Base-by-base conservation (phyloP, 139 green algal genomes). In the Chlamydomonas schloesseri region DNA sequence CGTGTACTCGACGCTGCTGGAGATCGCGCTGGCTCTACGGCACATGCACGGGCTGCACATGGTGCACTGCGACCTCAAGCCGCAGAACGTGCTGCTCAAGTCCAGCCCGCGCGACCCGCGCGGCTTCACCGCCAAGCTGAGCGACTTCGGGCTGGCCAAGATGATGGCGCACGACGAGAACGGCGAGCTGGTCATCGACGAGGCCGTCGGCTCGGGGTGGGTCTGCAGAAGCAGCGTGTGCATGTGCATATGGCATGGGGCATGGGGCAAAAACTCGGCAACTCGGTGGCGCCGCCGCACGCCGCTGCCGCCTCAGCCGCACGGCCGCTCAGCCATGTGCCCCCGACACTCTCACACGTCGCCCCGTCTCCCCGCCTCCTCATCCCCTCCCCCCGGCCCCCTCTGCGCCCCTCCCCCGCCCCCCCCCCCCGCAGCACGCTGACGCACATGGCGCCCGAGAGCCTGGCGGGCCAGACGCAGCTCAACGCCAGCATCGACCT, bases 21-120 rank as follows among this genome's bases (percentile, higher is more conserved):
- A 91, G 81, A n/a, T 91, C 2, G 83, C 88, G 15, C 58, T 84
- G 29, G 88, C 83, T 9, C 82, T 91, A n/a, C 37, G 75, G 23
- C 87, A 96, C 88, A 88, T 96, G 37, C 94, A 97, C 81, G 71
- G 65, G 0, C 55, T 87, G 26, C 85, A 84, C 93, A 95, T 84
- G 78, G 78, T 84, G 24, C 78, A 84, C 75, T 88, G 92, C 53
- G 94, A 97, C 87, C 85, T 97, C 34, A 97, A 97, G 88, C 90
- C 92, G 1, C 81, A 84, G 13, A 97, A 97, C 82, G 93, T 96
- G 72, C 69, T 96, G 88, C 87, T 95, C 33, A 93, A 92, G 58
- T 71, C 50, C 28, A 42, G 34, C 55, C 72, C 58, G 14, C 47
- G 62, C 3, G 91, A 94, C 81, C 80, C 88, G 10, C 83, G 92